phyloP scores from a whole-genome alignment of 768 basidiomycete genomes.

The Phlebiopsis flavidoalba region DNA sequence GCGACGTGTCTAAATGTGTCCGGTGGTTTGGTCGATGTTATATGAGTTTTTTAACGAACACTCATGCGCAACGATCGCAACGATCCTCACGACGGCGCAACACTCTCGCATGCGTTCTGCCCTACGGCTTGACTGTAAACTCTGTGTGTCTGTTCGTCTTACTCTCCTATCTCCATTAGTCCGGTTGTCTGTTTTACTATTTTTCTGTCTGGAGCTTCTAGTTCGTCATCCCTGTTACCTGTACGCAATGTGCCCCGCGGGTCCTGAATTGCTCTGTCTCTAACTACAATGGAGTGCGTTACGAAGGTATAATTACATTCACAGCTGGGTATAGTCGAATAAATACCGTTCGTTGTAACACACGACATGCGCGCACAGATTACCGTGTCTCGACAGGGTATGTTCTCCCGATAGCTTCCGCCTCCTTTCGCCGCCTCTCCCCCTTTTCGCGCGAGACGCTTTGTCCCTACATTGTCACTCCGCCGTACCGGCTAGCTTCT shows the following conservation, averaged over 20 bases:
- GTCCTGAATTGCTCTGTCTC: slow-evolving; percentile 20
- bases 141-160: slow-evolving; percentile 5
- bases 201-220: slow-evolving; percentile 15
- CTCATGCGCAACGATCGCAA: slow-evolving; percentile 30
- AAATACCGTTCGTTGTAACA: slow-evolving; percentile 4
- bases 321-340: slow-evolving; percentile 14
- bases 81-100: slow-evolving; percentile 42
- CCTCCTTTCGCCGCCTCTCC: slow-evolving; percentile 71
- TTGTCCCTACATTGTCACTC: slow-evolving; percentile 56
- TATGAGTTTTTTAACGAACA: not conserved
- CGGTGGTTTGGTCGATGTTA: slow-evolving; percentile 29
- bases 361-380: slow-evolving; percentile 3
- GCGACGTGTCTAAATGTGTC: slow-evolving; percentile 60
- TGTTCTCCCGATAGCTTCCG: slow-evolving; percentile 69
- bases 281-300: slow-evolving; percentile 12
- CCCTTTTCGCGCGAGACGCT: slow-evolving; percentile 56
- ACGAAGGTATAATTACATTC: slow-evolving; percentile 21
- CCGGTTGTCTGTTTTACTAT: slow-evolving; percentile 3
- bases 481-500: slow-evolving; percentile 74
- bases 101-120: slow-evolving; percentile 2
- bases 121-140: slow-evolving; percentile 6
- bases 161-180: slow-evolving; percentile 4
- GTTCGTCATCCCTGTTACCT: slow-evolving; percentile 18
- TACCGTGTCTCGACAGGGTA: slow-evolving; percentile 61
- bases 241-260: slow-evolving; percentile 20